Evolutionary conservation across 2,329 filamentous ascomycete species (phyloP).

Genomic region (Massarina eburnea): DNA sequence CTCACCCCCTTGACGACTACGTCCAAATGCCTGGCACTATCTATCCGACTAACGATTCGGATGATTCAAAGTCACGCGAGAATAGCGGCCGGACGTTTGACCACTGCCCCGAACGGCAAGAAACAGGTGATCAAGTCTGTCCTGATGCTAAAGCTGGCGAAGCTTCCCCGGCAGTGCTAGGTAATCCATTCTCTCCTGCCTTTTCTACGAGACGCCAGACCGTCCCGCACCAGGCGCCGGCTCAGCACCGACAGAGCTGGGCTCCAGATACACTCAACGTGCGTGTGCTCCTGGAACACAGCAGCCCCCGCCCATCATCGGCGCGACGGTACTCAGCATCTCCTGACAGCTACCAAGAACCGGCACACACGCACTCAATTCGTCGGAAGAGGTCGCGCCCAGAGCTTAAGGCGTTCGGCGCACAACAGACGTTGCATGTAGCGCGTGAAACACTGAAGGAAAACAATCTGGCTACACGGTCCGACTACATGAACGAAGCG

Average conservation of each 20-base stretch:
- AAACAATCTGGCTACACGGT: background rate
- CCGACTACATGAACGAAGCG: background rate
- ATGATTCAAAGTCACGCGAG: conserved; percentile 1
- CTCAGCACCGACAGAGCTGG: conserved; percentile 20
- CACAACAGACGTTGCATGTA: conserved; percentile 25
- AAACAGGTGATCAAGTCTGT: background rate
- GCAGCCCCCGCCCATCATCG: conserved; percentile 12
- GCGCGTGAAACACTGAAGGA: conserved; percentile 16
- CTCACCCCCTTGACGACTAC: conserved; percentile 47
- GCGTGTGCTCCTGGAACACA: conserved; percentile 30
- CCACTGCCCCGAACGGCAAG: background rate
- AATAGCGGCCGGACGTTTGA: conserved; percentile 3
- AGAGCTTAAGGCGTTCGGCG: conserved; percentile 26
- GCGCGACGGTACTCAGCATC: conserved; percentile 24
- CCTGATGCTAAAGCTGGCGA: conserved; percentile 9
- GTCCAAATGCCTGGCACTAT: conserved; percentile 49
- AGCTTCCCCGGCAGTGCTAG: conserved; percentile 5
- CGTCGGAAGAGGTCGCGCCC: conserved; percentile 26
- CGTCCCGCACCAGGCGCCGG: conserved; percentile 4
- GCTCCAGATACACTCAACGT: conserved; percentile 31
- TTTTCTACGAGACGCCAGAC: conserved; percentile 9
- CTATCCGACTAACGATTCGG: conserved; percentile 32
- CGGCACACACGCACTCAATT: conserved; percentile 21
- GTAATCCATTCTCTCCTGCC: conserved; percentile 8
- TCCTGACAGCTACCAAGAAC: conserved; percentile 15